phyloP scores from a whole-genome alignment of 1,139 yeast genomes.

The Schwanniomyces etchellsii region DNA sequence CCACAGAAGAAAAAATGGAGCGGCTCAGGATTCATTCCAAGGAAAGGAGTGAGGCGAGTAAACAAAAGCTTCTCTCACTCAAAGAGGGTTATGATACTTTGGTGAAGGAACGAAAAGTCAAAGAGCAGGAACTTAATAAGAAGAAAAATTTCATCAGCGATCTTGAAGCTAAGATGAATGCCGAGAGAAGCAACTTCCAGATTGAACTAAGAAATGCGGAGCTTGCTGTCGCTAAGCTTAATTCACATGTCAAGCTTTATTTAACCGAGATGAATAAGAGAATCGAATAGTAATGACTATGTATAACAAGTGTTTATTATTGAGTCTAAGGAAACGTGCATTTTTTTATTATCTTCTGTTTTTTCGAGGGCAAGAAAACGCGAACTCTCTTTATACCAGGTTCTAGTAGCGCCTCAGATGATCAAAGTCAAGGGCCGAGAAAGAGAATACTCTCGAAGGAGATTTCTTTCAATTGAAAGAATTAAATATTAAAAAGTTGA shows the following conservation, averaged over 20 bases:
- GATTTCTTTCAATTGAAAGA: too few species aligned
- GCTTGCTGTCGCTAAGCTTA: constrained; percentile 49
- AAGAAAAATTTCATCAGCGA: constrained; percentile 42
- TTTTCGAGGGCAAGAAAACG: too few species aligned
- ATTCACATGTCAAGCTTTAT: constrained; percentile 40
- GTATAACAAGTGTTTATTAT: neutral
- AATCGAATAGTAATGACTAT: constrained; percentile 1
- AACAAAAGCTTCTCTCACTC: constrained; percentile 39
- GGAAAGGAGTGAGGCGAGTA: constrained; percentile 40
- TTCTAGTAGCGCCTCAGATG: too few species aligned
- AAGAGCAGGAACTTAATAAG: constrained; percentile 47
- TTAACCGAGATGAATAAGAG: constrained; percentile 14
- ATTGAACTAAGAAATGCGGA: constrained; percentile 50
- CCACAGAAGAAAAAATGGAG: constrained; percentile 48
- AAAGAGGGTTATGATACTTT: constrained; percentile 44
- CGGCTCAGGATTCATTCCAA: constrained; percentile 46
- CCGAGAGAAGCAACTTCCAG: constrained; percentile 41
- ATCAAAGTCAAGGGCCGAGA: too few species aligned
- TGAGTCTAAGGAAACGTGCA: too few species aligned
- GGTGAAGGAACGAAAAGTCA: constrained; percentile 44
- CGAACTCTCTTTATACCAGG: too few species aligned
- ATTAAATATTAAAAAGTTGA: too few species aligned
- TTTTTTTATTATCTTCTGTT: too few species aligned
- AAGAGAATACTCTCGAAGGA: too few species aligned
- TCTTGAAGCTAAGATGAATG: constrained; percentile 42